Evolutionary conservation across 2,329 filamentous ascomycete genomes (phyloP), one percentile per base, ranked within the genome.

Genomic region (Aspergillus awamori): DNA sequence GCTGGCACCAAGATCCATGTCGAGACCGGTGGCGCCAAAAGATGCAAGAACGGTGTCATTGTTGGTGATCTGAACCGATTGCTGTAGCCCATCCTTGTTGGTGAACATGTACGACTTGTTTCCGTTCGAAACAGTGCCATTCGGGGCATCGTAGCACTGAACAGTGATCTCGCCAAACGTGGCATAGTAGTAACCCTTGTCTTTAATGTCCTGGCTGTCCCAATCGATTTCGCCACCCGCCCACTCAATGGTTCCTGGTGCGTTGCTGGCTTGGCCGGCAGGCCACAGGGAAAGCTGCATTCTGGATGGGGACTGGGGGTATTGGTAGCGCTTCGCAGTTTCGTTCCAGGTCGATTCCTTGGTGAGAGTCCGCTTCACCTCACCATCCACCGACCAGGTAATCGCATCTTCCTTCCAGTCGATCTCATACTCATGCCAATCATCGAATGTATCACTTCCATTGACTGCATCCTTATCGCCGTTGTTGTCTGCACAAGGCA

Each of bases 261-360:
- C 89, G 76, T 97, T 97, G 72, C 83, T 84, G 8, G 87, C 79
- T 51, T 91, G 86, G 74, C 95, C 95, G 71, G 92, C 95, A 43
- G 95, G 95, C 95, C 95, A 99, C 72, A 99, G 87, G 15, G 95
- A 98, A 54, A 99, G 84, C 82, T 97, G 92, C 56, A 99, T 86
- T 69, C 94, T 91, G 15, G 93, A 81, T 4, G 95, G 95, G 0
- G 93, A 96, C 80, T 98, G 95, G 6, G 95, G 95, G 82, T 86
- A 99, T 70, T 90, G 83, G 84, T 89, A 99, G 77, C 88, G 88
- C 77, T 93, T 89, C 60, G 87, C 80, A 6, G 92, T 96, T 11
- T 82, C 80, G 80, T 99, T 97, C 87, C 89, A 98, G 11, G 95
- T 98, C 15, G 84, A 82, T 74, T 89, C 88, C 75, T 93, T 83